These are phyloP conservation scores for Camellia granthamiana DNA, from an alignment of 148 eudicot species.

Conservation along the genomic window DNA sequence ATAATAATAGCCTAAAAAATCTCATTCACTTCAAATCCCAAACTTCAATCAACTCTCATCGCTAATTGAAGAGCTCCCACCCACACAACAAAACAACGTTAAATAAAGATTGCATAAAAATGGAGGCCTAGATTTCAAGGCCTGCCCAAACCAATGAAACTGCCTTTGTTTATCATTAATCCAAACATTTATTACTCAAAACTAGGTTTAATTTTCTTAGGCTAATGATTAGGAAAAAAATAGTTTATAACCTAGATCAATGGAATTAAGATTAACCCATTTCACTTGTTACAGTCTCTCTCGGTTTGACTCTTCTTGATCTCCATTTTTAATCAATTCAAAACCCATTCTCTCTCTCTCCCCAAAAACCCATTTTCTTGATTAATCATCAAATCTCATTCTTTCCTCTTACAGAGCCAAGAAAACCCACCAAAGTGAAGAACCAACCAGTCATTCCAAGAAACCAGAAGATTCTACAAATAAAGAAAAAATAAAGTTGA, in stretches of 20 bases:
- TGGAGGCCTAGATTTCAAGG: conserved; percentile 17
- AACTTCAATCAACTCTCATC: neutral
- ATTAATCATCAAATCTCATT: neutral
- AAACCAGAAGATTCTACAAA: conserved; percentile 41
- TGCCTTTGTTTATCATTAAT: neutral
- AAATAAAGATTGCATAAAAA: conserved; percentile 16
- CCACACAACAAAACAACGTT: conserved; percentile 7
- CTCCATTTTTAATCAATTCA: neutral
- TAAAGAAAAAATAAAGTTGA: conserved; percentile 13
- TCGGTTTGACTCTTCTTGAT: conserved; percentile 6
- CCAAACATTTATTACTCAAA: neutral
- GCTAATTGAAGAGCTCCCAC: conserved; percentile 11
- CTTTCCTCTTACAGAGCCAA: conserved; percentile 1
- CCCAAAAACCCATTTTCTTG: neutral
- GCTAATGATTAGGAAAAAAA: neutral
- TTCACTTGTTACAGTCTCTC: conserved; percentile 7
- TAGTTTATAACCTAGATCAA: neutral
- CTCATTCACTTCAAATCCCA: conserved; percentile 16
- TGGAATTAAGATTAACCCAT: neutral
- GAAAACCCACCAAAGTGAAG: conserved; percentile 4
- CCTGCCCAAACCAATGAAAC: conserved; percentile 15
- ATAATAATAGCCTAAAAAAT: conserved; percentile 14
- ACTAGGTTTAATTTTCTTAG: neutral
- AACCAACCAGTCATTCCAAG: conserved; percentile 24
- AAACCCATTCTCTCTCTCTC: neutral